Base-by-base conservation (phyloP, 805 yeast genomes). In the Cyberlindnera saturnus region DNA sequence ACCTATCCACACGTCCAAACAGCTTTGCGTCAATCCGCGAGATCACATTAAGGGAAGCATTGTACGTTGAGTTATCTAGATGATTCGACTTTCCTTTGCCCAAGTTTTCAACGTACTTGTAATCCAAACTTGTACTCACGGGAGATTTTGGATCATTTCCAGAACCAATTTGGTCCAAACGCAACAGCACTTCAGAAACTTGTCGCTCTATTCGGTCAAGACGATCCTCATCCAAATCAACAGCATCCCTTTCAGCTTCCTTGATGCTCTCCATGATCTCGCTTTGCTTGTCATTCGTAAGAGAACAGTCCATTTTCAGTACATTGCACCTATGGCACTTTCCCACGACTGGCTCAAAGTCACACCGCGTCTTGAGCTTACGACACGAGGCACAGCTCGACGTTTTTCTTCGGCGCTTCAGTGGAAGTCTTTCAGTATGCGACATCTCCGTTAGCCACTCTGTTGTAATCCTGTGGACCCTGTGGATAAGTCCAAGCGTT, bases 361-460 rank as follows among this genome's bases (percentile, higher is more conserved):
- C 80, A 56, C 85, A 79, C 44, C 81, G 66, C 2, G 83, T 78
- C 54, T 79, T 79, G 45, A 76, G 65, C 52, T 69, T 73, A 13
- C 82, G 63, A 48, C 85, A 79, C 14, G 68, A 63, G 13, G 63
- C 64, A 56, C 85, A 79, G 57, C 67, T 75, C 32, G 64, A 67
- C 0, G 64, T 66, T 47, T 59, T 71, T 42, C 71, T 60, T 42
- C 63, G 64, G 46, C 69, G 64, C 47, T 67, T 61, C 4, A 23
- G 29, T 15, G 38, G 40, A 10, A 23, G 15, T 2, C 36, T 26
- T 14, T 33, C 31, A 9, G 38, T 17, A n/a, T 14, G 10, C 18
- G n/a, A 31, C 19, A 20, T 18, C 8, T 14, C 26, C 13, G 26
- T n/a, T 26, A 5, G 26, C 6, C 15, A 39, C 16, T 14, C 6